Conservation (phyloP, 139 green algal genomes). For the Chlorokybus atmophyticus region DNA sequence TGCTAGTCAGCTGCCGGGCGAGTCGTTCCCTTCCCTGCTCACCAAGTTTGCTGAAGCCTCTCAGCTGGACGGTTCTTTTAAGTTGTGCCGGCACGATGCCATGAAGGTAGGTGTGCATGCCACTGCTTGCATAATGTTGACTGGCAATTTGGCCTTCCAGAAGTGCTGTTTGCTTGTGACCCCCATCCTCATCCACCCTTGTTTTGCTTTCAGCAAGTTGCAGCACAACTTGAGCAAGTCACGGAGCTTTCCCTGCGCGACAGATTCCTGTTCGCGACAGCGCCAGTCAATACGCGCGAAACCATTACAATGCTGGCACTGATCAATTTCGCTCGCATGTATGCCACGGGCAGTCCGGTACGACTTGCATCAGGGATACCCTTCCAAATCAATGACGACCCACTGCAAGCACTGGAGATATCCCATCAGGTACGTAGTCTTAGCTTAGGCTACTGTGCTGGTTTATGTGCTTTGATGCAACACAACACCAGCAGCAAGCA, state of each 20-base stretch:
- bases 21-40: constrained; percentile 12
- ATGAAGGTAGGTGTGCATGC: not conserved
- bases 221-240: constrained; percentile 18
- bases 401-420: too few relatives aligned
- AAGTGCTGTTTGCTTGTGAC: not conserved
- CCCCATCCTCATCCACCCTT: not conserved
- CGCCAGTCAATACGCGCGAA: constrained; percentile 21
- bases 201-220: constrained; percentile 10
- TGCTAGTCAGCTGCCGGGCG: constrained; percentile 8
- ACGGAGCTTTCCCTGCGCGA: constrained; percentile 17
- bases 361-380: too few relatives aligned
- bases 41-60: constrained; percentile 23
- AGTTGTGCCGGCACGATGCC: not conserved
- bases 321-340: constrained; percentile 7
- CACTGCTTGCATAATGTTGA: not conserved
- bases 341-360: constrained; percentile 6
- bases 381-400: too few relatives aligned
- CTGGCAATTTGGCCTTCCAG: not conserved
- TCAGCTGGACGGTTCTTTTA: constrained; percentile 11
- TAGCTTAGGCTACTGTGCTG: too few relatives aligned
- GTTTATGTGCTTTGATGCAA: too few relatives aligned
- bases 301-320: constrained; percentile 11
- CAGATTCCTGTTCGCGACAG: constrained; percentile 19
- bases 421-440: too few relatives aligned
- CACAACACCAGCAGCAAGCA: too few relatives aligned